Evolutionary conservation across 1,139 yeast genomes (phyloP).

Genomic region (Blastobotrys ciferrii): DNA sequence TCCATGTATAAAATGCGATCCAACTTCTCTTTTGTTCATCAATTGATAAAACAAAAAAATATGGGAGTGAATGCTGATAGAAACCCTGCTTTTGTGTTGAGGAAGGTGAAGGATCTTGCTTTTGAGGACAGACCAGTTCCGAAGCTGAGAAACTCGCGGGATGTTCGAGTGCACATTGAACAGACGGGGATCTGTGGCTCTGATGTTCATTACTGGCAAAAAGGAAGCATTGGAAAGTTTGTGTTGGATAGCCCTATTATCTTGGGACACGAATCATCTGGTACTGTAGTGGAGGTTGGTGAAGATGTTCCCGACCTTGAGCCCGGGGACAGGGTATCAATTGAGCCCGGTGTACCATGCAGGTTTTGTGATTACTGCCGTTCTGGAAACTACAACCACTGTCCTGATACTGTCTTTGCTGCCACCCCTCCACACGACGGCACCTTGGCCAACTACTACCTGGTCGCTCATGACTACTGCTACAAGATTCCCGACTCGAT

Average conservation of each 20-base stretch:
- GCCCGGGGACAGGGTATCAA: constrained; percentile 50
- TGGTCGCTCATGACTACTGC: constrained; percentile 81
- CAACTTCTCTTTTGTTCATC: too few species aligned
- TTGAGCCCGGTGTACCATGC: constrained; percentile 84
- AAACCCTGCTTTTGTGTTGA: too few species aligned
- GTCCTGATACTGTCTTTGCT: constrained; percentile 82
- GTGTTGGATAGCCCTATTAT: too few species aligned
- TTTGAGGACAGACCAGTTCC: too few species aligned
- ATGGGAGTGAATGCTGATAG: too few species aligned
- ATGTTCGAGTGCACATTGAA: constrained; percentile 47
- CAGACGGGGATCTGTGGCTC: constrained; percentile 89
- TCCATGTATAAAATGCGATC: too few species aligned
- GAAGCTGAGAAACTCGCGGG: too few species aligned
- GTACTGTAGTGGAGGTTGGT: constrained; percentile 67
- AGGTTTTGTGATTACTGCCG: constrained; percentile 71
- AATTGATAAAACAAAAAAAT: too few species aligned
- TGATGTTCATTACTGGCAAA: constrained; percentile 79
- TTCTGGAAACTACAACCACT: constrained; percentile 72
- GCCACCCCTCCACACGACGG: constrained; percentile 78
- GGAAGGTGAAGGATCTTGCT: too few species aligned
- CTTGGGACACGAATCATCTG: constrained; percentile 75
- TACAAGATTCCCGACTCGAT: constrained; percentile 65
- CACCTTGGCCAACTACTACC: constrained; percentile 67
- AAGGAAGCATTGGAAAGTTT: constrained; percentile 84
- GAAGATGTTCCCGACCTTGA: constrained; percentile 48